Evolutionary conservation across 1,139 yeast species (phyloP).

Genomic region (Sugiyamaella castrensis): DNA sequence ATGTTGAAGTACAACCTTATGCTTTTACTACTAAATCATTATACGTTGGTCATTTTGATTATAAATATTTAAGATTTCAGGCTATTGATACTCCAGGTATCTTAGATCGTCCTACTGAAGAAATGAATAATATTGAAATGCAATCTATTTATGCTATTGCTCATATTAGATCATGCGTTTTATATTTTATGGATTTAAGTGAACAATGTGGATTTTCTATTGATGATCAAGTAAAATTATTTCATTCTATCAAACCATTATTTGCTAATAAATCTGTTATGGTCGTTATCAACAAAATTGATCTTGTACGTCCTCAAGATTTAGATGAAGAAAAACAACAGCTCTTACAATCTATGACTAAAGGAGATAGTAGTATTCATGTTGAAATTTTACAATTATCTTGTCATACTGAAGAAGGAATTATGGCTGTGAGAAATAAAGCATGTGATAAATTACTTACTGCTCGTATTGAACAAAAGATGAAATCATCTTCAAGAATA

Average conservation of each 20-base stretch:
- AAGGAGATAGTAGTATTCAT: conserved; percentile 24
- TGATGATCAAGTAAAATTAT: conserved; percentile 94
- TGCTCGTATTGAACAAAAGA: conserved; percentile 93
- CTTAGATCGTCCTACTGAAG: conserved; percentile 97
- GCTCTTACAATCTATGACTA: conserved; percentile 54
- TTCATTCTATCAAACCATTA: conserved; percentile 94
- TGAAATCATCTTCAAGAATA: conserved; percentile 90
- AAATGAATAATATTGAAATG: conserved; percentile 99
- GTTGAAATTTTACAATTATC: conserved; percentile 93
- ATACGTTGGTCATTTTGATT: conserved; percentile 96
- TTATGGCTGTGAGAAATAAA: conserved; percentile 92
- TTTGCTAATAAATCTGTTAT: conserved; percentile 95
- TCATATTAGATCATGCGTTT: conserved; percentile 91
- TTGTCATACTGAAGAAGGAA: conserved; percentile 91
- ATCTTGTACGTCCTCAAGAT: conserved; percentile 81
- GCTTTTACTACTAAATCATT: conserved; percentile 96
- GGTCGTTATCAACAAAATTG: conserved; percentile 94
- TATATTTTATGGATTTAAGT: conserved; percentile 96
- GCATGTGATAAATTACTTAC: conserved; percentile 96
- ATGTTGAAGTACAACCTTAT: conserved; percentile 98
- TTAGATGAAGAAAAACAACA: conserved; percentile 73
- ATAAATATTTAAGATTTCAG: conserved; percentile 94
- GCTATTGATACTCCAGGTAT: conserved; percentile 99
- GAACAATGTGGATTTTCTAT: conserved; percentile 99
- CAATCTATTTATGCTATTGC: conserved; percentile 98